Evolutionary conservation across 768 basidiomycete genomes (phyloP).

Genomic region (Suillus placidus): DNA sequence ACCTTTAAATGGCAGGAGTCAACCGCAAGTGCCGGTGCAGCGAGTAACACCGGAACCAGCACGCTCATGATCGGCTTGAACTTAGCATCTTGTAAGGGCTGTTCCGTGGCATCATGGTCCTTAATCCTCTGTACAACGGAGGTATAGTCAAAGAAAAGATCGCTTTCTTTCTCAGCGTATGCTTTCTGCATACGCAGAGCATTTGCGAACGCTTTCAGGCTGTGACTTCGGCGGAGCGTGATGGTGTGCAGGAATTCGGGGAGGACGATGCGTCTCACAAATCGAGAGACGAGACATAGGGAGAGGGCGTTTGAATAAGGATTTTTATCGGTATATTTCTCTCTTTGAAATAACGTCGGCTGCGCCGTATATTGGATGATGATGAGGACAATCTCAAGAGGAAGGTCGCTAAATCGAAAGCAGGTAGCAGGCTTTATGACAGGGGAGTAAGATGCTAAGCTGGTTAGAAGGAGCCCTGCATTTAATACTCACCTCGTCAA

Average conservation of each 20-base stretch:
- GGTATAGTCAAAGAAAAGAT: too few species aligned
- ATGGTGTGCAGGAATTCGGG: slow-evolving; percentile 28
- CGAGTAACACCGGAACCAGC: neutral
- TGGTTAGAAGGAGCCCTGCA: neutral
- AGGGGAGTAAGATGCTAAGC: neutral
- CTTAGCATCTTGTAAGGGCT: neutral
- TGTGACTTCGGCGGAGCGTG: neutral
- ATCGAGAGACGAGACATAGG: slow-evolving; percentile 38
- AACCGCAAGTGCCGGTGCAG: neutral
- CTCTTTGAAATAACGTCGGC: slow-evolving; percentile 18
- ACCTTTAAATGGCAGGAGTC: neutral
- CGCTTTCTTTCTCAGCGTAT: too few species aligned
- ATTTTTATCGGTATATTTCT: neutral
- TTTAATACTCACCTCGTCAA: neutral
- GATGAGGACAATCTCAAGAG: slow-evolving; percentile 38
- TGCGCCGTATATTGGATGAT: slow-evolving; percentile 35
- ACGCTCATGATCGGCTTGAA: neutral
- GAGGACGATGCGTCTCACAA: slow-evolving; percentile 30
- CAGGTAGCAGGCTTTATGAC: neutral
- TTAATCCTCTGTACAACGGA: too few species aligned
- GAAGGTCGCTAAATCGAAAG: slow-evolving; percentile 28
- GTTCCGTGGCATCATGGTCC: accelerated
- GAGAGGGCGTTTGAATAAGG: slow-evolving; percentile 29
- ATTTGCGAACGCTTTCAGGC: too few species aligned
- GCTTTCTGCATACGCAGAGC: too few species aligned